phyloP scores from a whole-genome alignment of 805 yeast species.

The Torulaspora quercuum region DNA sequence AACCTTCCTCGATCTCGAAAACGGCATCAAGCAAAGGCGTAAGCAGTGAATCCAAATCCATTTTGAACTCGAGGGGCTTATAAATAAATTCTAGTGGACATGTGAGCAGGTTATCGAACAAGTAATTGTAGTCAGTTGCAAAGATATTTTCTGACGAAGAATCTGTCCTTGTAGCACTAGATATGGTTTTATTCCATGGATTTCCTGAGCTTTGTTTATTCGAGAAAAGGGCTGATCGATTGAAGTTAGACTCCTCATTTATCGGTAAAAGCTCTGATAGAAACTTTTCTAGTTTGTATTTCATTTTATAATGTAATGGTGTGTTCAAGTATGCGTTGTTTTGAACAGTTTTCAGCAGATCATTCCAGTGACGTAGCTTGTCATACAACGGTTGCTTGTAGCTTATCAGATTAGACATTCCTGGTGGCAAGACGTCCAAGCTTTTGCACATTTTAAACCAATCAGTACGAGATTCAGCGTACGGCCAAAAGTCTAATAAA shows the following conservation, averaged over 20 bases:
- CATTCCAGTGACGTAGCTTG: slow-evolving; percentile 34
- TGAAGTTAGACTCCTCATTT: slow-evolving; percentile 31
- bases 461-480: slow-evolving; percentile 29
- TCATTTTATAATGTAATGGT: slow-evolving; percentile 26
- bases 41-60: slow-evolving; percentile 20
- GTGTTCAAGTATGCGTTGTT: slow-evolving; percentile 28
- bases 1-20: slow-evolving; percentile 26
- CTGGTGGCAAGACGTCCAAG: slow-evolving; percentile 15
- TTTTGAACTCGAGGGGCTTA: slow-evolving; percentile 15
- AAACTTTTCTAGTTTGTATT: slow-evolving; percentile 25
- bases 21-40: slow-evolving; percentile 21
- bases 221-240: slow-evolving; percentile 27
- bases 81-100: slow-evolving; percentile 25
- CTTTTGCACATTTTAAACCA: slow-evolving; percentile 30
- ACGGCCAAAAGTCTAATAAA: slow-evolving; percentile 30
- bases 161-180: slow-evolving; percentile 19
- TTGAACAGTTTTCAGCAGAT: slow-evolving; percentile 18
- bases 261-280: slow-evolving; percentile 29
- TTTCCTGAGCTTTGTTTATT: slow-evolving; percentile 20
- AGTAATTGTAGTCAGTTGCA: slow-evolving; percentile 22
- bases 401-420: slow-evolving; percentile 30
- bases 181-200: slow-evolving; percentile 21
- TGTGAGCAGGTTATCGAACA: slow-evolving; percentile 22
- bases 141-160: slow-evolving; percentile 16
- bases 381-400: slow-evolving; percentile 33